Evolutionary conservation across 23 red algal species (phyloP).

Genomic region (Agarophyton chilense): DNA sequence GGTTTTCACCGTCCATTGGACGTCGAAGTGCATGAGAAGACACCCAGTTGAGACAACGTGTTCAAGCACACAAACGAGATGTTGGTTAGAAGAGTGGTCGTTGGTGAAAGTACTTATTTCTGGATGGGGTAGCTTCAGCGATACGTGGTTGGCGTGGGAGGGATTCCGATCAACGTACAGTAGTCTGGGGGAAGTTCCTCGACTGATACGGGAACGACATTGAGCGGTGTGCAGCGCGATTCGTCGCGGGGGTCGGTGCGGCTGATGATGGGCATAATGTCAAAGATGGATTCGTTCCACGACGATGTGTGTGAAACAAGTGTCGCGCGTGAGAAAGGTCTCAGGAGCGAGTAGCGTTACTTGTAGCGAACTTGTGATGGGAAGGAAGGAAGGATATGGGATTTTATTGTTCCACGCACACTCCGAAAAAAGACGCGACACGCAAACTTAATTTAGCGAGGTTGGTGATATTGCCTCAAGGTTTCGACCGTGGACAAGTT

Average conservation of each 20-base stretch:
- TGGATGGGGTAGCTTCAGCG: neutral
- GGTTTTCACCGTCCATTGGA: neutral
- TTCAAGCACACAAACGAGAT: neutral
- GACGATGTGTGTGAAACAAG: neutral
- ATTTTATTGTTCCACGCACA: slow-evolving; percentile 1
- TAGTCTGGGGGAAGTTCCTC: slow-evolving; percentile 60
- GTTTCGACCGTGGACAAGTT: slow-evolving; percentile 22
- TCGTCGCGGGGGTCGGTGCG: slow-evolving; percentile 42
- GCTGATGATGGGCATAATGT: slow-evolving; percentile 19
- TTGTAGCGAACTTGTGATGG: neutral
- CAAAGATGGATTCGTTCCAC: slow-evolving; percentile 2
- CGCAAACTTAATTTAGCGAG: neutral
- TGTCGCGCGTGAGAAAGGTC: neutral
- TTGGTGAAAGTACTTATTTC: neutral
- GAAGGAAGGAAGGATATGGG: neutral
- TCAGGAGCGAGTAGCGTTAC: neutral
- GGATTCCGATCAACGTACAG: slow-evolving; percentile 35
- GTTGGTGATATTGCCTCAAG: neutral
- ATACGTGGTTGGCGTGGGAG: slow-evolving; percentile 1
- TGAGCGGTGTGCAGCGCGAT: slow-evolving; percentile 10
- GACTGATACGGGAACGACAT: slow-evolving; percentile 21
- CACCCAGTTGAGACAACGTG: neutral
- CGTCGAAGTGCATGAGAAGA: neutral
- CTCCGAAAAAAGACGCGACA: slow-evolving; percentile 7
- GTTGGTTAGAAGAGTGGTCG: neutral